Evolutionary conservation across 2,329 filamentous ascomycete species (phyloP).

Genomic region (Apiospora rasikravindrae): DNA sequence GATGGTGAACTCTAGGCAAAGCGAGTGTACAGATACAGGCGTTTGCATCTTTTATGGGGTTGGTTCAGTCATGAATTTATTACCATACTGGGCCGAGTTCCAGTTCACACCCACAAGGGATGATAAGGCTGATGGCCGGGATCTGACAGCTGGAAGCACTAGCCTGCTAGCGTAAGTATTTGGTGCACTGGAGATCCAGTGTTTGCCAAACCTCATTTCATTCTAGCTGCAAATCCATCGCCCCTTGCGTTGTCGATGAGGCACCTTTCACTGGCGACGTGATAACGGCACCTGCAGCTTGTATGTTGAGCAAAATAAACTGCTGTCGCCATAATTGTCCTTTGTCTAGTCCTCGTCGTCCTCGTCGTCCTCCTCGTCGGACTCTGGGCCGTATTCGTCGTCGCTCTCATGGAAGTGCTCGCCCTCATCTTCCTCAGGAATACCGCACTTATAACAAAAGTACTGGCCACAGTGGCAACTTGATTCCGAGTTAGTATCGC

Average conservation of each 20-base stretch:
- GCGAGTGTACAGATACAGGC: no score
- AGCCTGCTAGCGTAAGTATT: no score
- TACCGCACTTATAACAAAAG: conserved; percentile 1
- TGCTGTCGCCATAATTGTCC: no score
- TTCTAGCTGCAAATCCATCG: not conserved
- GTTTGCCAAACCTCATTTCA: not conserved
- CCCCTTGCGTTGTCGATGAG: no score
- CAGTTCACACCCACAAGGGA: not conserved
- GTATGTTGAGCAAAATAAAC: no score
- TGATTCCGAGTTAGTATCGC: not conserved
- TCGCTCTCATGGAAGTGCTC: not conserved
- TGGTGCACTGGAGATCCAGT: not conserved
- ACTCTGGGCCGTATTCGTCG: not conserved
- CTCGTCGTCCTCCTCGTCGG: not conserved
- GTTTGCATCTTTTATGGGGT: no score
- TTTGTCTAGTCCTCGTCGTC: not conserved
- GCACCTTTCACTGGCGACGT: no score
- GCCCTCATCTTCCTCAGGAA: not conserved
- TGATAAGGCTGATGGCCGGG: conserved; percentile 4
- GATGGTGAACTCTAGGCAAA: no score
- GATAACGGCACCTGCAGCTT: no score
- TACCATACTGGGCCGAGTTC: no score
- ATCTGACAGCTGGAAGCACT: not conserved
- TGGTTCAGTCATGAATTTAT: no score
- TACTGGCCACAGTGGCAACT: not conserved